Base-by-base conservation (phyloP, 2,329 filamentous ascomycete species). In the Cryoendolithus antarcticus region DNA sequence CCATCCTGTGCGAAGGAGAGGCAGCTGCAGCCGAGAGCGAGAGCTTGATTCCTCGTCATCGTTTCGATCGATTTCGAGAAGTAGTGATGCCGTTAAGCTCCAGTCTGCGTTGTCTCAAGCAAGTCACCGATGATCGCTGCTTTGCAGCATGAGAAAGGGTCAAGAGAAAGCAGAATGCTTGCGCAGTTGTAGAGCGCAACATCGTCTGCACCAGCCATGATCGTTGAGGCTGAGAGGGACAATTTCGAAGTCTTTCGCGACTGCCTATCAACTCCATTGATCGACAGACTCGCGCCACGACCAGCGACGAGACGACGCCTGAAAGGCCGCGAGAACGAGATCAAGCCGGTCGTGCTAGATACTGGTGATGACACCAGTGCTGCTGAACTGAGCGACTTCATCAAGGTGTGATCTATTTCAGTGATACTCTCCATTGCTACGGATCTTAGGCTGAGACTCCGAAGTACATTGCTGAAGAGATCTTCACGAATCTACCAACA, bases 381-480 rank as follows among this genome's bases (percentile, higher is more conserved):
- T 4, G 79, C 81, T 48, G 83, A 88, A 39, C 62, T 91, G 13
- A 74, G 75, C 19, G 86, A 93, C 1, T 93, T 93, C 60, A 77
- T 83, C 39, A 78, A 88, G 50, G 72, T 75, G 63, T 30, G 52
- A 46, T 34, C 33, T 29, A 40, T 9, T 3, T 8, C 30, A 10
- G 30, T 7, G 3, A n/a, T 4, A 15, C 5, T 33, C 15, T 12
- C 29, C 19, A 19, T 36, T 10, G 5, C 8, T 19, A 12, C 2
- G 28, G 19, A 35, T 9, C 13, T n/a, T 15, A 32, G 5, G 21
- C 9, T 32, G n/a, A 38, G 31, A 30, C 19, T 33, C 29, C 30
- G 11, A 48, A 75, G 65, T 91, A 88, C 59, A 71, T 91, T 24
- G 77, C 83, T 15, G 61, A 65, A 35, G 73, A 82, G 54, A 74